A percentile compares a stretch with the other conserved stretches of the same genome.
These are phyloP conservation scores for Chiua virens DNA, from an alignment of 768 basidiomycete species.

Conservation along the genomic window DNA sequence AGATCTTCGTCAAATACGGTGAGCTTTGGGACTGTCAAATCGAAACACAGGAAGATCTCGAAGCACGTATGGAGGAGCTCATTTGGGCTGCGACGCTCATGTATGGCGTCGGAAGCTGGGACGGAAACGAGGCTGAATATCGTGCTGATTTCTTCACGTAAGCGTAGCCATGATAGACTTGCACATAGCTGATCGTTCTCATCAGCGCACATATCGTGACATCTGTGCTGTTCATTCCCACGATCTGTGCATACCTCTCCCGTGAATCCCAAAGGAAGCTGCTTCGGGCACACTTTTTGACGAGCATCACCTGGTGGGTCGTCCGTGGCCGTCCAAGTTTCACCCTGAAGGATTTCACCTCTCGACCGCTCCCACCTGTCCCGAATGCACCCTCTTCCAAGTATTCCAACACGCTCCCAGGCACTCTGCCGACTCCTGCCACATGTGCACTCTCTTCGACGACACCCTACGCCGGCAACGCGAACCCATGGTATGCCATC, in stretches of 20 bases:
- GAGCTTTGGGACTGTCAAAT: constrained; percentile 47
- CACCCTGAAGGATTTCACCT: constrained; percentile 51
- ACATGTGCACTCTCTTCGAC: constrained; percentile 28
- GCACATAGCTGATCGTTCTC: constrained; percentile 3
- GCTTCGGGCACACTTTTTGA: constrained; percentile 58
- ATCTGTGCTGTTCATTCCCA: constrained; percentile 59
- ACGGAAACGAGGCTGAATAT: constrained; percentile 37
- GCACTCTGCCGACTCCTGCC: constrained; percentile 19
- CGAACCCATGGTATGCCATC: constrained; percentile 62
- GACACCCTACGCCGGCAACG: constrained; percentile 36
- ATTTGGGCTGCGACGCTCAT: constrained; percentile 55
- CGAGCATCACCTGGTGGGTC: constrained; percentile 53
- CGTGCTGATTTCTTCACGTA: constrained; percentile 69
- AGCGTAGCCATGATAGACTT: constrained; percentile 23
- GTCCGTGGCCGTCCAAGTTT: constrained; percentile 54
- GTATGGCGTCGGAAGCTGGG: constrained; percentile 61
- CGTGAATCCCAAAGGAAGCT: constrained; percentile 56
- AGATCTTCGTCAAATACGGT: constrained; percentile 43
- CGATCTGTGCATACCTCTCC: constrained; percentile 49
- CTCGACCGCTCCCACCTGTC: constrained; percentile 25
- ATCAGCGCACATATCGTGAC: constrained; percentile 69
- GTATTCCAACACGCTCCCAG: constrained; percentile 25
- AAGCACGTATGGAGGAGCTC: constrained; percentile 61
- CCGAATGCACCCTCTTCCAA: constrained; percentile 16
- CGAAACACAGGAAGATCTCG: constrained; percentile 37